Conservation (phyloP, 1,139 yeast genomes). For the Magnusiomyces tetraspermus region DNA sequence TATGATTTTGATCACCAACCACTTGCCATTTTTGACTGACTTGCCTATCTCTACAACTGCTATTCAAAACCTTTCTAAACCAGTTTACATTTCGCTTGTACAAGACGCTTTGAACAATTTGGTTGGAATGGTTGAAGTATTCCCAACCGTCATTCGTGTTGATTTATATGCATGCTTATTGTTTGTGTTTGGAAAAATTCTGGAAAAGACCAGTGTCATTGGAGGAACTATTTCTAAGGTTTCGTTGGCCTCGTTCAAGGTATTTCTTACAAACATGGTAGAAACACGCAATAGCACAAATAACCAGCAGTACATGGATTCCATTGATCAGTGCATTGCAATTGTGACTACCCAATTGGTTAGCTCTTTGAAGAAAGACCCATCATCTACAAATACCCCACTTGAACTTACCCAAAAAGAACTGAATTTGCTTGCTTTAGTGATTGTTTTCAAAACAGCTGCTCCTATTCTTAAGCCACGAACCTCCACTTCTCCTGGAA, state of each 20-base stretch:
- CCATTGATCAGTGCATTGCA: constrained; percentile 33
- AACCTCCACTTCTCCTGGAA: background rate
- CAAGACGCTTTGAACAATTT: constrained; percentile 48
- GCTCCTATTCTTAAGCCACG: constrained; percentile 25
- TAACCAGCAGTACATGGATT: constrained; percentile 20
- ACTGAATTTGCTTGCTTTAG: constrained; percentile 47
- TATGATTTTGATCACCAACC: constrained; percentile 51
- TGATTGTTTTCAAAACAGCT: constrained; percentile 52
- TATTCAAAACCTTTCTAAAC: constrained; percentile 16
- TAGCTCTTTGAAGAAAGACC: background rate
- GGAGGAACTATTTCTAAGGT: constrained; percentile 25
- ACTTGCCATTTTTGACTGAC: constrained; percentile 49
- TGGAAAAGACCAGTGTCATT: constrained; percentile 35
- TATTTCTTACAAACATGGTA: constrained; percentile 27
- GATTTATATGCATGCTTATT: constrained; percentile 67
- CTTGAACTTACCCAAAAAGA: constrained; percentile 36
- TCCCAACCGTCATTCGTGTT: constrained; percentile 57
- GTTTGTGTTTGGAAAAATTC: constrained; percentile 51
- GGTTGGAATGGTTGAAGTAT: constrained; percentile 50
- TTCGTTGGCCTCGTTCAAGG: constrained; percentile 28
- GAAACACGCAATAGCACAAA: constrained; percentile 17
- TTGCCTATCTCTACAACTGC: constrained; percentile 25
- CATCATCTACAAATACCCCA: constrained; percentile 24
- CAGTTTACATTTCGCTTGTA: constrained; percentile 18
- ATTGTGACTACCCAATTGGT: constrained; percentile 23